Base-by-base conservation (phyloP, 129 eudicot species). In the Artemisia argyi region DNA sequence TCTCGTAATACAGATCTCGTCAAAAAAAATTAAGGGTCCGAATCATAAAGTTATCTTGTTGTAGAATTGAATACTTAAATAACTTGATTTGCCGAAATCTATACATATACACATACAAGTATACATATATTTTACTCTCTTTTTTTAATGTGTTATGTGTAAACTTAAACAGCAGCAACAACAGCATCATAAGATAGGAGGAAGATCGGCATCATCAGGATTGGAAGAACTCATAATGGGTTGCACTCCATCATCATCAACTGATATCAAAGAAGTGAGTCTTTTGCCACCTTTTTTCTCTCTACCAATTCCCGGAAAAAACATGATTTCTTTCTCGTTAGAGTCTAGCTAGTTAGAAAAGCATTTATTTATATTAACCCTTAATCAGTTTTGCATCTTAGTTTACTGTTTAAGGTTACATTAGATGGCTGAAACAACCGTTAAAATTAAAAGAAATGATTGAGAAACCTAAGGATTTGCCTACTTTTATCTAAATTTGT, bases 221-320 rank as follows among this genome's bases (percentile, higher is more conserved):
- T 80, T 92, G 86, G 98, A 89, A 75, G 96, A 92, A 83, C 81
- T 92, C 70, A 85, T 92, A 54, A 92, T 86, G 97, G 97, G 91
- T n/a, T 88, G 96, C 88, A 88, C 96, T 50, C 86, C 96, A 63
- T 82, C 83, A 79, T 68, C 75, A 35, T 74, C 98, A 68, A 49
- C 85, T 71, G 86, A 84, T 76, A 76, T 79, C 60, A 86, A 86
- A 78, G 77, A 82, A 82, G 89, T 86, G 54, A 86, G 92, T 89
- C 12, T 5, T 14, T 77, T 20, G 54, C 81, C 52, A 70, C 76
- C 75, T 87, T 86, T 82, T 86, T 76, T 75, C 85, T 51, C 79
- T 71, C 63, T 52, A 18, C 11, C 5, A 30, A 30, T 30, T 30
- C 35, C 35, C 6, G 35, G 35, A 0, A 30, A 30, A 4, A 30